Conservation (phyloP, 2,329 filamentous ascomycete species). For the Xylariaceae sp. region DNA sequence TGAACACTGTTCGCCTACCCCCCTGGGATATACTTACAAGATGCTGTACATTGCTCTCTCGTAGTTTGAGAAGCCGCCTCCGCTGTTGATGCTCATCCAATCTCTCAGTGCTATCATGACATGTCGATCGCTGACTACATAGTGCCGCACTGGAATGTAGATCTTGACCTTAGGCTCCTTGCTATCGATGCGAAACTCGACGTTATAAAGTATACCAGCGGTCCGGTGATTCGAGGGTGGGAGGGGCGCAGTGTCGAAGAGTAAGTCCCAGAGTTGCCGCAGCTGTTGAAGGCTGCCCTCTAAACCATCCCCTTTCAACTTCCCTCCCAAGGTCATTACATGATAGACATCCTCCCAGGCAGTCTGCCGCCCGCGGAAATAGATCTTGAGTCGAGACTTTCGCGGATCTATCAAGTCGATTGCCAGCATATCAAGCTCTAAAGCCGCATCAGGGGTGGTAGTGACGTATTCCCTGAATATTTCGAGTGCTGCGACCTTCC, state of each 20-base stretch:
- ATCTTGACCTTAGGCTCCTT: slow-evolving; percentile 39
- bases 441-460: slow-evolving; percentile 3
- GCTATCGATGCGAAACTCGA: slow-evolving; percentile 38
- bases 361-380: slow-evolving; percentile 43
- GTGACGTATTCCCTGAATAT: slow-evolving; percentile 17
- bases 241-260: slow-evolving; percentile 32
- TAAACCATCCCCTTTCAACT: slow-evolving; percentile 7
- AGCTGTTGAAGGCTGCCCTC: slow-evolving; percentile 29
- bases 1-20: too few relatives aligned
- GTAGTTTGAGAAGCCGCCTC: too few relatives aligned
- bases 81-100: too few relatives aligned
- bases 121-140: too few relatives aligned
- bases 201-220: slow-evolving; percentile 45
- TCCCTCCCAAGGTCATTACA: slow-evolving; percentile 35
- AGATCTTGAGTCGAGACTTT: slow-evolving; percentile 47
- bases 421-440: slow-evolving; percentile 40
- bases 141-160: slow-evolving; percentile 47
- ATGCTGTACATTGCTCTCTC: slow-evolving; percentile 16
- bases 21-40: slow-evolving; percentile 29
- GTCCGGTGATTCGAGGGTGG: slow-evolving; percentile 40
- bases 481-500: slow-evolving; percentile 22
- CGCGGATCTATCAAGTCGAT: slow-evolving; percentile 41
- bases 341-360: slow-evolving; percentile 40
- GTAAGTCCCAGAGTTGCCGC: slow-evolving; percentile 28
- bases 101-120: too few relatives aligned